Evolutionary conservation across 164 flowering plant genomes (phyloP), one percentile per base, ranked within the genome.

Genomic region (Stephania japonica): DNA sequence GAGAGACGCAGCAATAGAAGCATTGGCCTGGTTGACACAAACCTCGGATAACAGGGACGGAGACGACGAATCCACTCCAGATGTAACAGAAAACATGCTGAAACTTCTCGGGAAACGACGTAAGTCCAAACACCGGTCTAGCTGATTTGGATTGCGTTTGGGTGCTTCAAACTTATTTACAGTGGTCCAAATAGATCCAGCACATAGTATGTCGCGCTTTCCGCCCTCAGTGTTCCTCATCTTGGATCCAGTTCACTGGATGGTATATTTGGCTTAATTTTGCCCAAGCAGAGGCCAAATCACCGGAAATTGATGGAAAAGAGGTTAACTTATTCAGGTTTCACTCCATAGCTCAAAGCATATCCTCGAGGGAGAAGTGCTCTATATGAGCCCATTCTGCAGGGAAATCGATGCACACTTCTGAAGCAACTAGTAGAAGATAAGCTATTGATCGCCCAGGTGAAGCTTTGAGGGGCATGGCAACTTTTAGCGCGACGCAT

Each of bases 1-100:
- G 82, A 88, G 87, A 75, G 98, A 93, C 83, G 99, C 99, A 67
- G 94, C 99, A 26, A 80, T 95, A 65, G 99, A 95, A 79, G 98
- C 98, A 41, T 79, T 93, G 80, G 94, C 93, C 16, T 95, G 97
- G 97, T 82, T 95, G 76, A 95, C 99, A 38, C 98, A 93, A 70
- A 95, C 99, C 12, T 87, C 98, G 44, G 89, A 84, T 62, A 81
- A 77, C n/a, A 81, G 43, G 23, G 81, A 83, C 32, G 88, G 82
- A 71, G 88, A 84, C 67, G 84, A 81, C 72, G 63, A 79, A 49
- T 80, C 91, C 26, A 85, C 84, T 0, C 87, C 83, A 32, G 98
- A 93, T 78, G 84, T 93, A 73, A 93, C 97, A 16, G 92, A 91
- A 71, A 91, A 91, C 86, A 93, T 95, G 97, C 80, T 90, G 27